Evolutionary conservation across 345 rosid genomes (phyloP), one percentile per base, ranked within the genome.

Genomic region (Arabidopsis arenosa): DNA sequence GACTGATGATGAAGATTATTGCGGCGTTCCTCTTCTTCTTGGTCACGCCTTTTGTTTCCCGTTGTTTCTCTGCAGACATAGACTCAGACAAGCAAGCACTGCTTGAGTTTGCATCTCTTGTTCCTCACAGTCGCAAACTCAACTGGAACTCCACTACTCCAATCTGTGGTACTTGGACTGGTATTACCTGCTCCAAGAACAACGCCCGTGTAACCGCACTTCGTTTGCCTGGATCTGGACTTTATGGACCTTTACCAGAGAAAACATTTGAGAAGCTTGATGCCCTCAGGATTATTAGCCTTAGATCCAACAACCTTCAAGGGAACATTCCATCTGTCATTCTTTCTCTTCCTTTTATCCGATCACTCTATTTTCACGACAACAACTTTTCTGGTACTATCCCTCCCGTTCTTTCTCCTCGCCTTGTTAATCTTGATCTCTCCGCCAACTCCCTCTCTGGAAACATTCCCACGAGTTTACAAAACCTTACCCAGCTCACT

Each of bases 221-320:
- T 30, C 97, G 85, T 65, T 87, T 95, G 68, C 99, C 96, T 7
- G 99, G 86, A n/a, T 78, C 83, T 47, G 96, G 97, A 47, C 84
- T 92, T 23, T 74, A 71, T 45, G 99, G 99, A 79, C 85, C 86
- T 28, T 84, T 95, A 74, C 99, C 99, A 4, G 71, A 81, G 60
- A 87, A 83, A 75, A 90, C 99, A 39, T 84, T 95, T 32, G 90
- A 85, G 61, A 88, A 85, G 83, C 81, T 95, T 63, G 93, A 92
- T 81, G 85, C 88, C 4, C 91, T 92, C 41, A 78, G 44, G 65
- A 80, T 83, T 23, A 89, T 95, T 79, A 95, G 99, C 79, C 90
- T 95, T 23, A 83, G 96, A 5, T 86, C 89, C 66, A 95, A 95
- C 82, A 11, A 33, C 32, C 87, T 95, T 9, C 78, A 48, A 51